These are phyloP conservation scores for Chytriomyces sp. DNA, from an alignment of 192 early-diverging fungal species.

Conservation along the genomic window DNA sequence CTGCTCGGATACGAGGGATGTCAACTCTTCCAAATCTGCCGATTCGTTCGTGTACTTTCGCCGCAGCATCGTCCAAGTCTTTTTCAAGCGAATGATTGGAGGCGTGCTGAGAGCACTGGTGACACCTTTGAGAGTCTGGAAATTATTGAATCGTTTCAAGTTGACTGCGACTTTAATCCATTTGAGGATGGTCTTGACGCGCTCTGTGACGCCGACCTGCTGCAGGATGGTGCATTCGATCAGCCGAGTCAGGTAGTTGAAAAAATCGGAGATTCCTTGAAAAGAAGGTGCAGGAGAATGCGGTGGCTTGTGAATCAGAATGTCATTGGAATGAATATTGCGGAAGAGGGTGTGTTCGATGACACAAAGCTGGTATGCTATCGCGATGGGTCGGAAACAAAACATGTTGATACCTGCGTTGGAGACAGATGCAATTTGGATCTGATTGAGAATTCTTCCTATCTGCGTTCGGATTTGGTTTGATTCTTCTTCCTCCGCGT, in stretches of 20 bases:
- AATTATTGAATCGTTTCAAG: slow-evolving; percentile 62
- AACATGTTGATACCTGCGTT: slow-evolving; percentile 42
- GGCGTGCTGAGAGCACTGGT: slow-evolving; percentile 69
- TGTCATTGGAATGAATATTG: slow-evolving; percentile 59
- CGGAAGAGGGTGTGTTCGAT: slow-evolving; percentile 72
- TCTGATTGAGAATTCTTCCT: slow-evolving; percentile 21
- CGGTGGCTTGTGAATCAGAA: slow-evolving; percentile 62
- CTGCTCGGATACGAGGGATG: slow-evolving; percentile 63
- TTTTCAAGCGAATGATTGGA: slow-evolving; percentile 66
- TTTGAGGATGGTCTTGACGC: slow-evolving; percentile 63
- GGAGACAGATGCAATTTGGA: slow-evolving; percentile 12
- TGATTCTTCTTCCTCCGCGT: slow-evolving; percentile 16
- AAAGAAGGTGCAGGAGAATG: slow-evolving; percentile 62
- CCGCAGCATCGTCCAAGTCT: slow-evolving; percentile 70
- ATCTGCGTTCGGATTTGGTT: slow-evolving; percentile 25
- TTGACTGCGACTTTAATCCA: slow-evolving; percentile 73
- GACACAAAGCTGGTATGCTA: slow-evolving; percentile 69
- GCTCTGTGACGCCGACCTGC: slow-evolving; percentile 54
- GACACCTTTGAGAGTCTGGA: slow-evolving; percentile 73
- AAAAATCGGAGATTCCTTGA: slow-evolving; percentile 71
- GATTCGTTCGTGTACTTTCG: slow-evolving; percentile 61
- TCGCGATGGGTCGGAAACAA: slow-evolving; percentile 61
- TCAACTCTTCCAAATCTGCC: slow-evolving; percentile 54
- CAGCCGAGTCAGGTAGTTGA: slow-evolving; percentile 77
- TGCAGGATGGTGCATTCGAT: slow-evolving; percentile 73